Conservation (phyloP, 2,329 filamentous ascomycete genomes). For the Aphanoascus verrucosus region DNA sequence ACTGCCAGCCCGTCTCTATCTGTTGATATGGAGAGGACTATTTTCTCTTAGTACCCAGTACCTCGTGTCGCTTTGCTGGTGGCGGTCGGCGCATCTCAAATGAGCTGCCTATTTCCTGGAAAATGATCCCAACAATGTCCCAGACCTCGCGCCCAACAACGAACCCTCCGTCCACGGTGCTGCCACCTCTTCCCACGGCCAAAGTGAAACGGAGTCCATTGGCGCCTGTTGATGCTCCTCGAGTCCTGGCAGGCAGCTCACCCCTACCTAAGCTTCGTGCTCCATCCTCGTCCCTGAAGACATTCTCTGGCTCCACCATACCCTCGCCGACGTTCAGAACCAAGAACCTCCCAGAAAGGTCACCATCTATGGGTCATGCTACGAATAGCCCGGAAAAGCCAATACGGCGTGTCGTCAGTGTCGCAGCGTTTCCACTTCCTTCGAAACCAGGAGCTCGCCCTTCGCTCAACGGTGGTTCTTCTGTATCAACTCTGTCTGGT, state of each 20-base stretch:
- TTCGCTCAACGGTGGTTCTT: constrained; percentile 29
- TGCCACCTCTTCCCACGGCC: constrained; percentile 62
- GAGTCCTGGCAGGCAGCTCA: constrained; percentile 25
- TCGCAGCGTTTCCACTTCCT: constrained; percentile 85
- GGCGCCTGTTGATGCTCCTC: constrained; percentile 37
- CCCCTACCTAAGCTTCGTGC: constrained; percentile 47
- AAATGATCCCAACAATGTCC: constrained; percentile 53
- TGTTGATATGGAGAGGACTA: too few relatives aligned
- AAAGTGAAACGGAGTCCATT: constrained; percentile 61
- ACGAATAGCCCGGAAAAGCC: constrained; percentile 50
- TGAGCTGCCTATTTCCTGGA: not conserved
- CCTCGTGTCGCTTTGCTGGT: not conserved
- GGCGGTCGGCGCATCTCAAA: not conserved
- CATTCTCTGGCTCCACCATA: constrained; percentile 37
- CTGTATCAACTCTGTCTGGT: constrained; percentile 16
- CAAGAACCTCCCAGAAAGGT: constrained; percentile 44
- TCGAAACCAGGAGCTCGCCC: constrained; percentile 57
- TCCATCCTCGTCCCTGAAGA: constrained; percentile 47
- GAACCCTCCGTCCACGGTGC: constrained; percentile 58
- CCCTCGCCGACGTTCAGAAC: constrained; percentile 41
- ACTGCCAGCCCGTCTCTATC: too few relatives aligned
- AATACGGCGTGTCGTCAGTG: constrained; percentile 79
- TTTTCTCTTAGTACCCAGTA: not conserved
- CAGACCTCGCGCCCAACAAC: constrained; percentile 50
- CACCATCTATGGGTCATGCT: constrained; percentile 46